Percentiles rank a stretch among this genome's conserved stretches.
Evolutionary conservation across 257 asterid genomes (phyloP).

Genomic region (Fraxinus americana): DNA sequence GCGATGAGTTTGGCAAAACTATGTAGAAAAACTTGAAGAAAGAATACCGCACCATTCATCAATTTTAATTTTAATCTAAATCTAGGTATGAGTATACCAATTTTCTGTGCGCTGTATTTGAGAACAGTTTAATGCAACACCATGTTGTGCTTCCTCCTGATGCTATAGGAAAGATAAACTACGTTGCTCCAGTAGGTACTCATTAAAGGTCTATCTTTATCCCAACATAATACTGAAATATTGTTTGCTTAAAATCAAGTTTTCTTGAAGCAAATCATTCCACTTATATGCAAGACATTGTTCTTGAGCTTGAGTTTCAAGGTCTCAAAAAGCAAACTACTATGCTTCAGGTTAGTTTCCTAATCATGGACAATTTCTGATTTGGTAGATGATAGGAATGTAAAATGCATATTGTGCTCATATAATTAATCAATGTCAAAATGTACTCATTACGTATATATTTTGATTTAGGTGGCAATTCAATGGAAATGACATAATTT

Average conservation of each 20-base stretch:
- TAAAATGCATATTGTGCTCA: too few species aligned
- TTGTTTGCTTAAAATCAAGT: not conserved
- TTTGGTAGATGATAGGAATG: not conserved
- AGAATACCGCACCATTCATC: slow-evolving; percentile 14
- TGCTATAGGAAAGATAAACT: slow-evolving; percentile 94
- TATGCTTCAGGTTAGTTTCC: slow-evolving; percentile 86
- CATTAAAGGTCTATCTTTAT: slow-evolving; percentile 69
- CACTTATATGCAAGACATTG: slow-evolving; percentile 74
- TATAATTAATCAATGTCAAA: too few species aligned
- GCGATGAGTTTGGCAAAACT: slow-evolving; percentile 65
- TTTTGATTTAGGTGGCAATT: too few species aligned
- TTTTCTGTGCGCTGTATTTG: slow-evolving; percentile 59
- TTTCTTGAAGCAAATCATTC: slow-evolving; percentile 25
- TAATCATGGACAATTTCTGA: slow-evolving; percentile 15
- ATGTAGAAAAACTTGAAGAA: slow-evolving; percentile 13
- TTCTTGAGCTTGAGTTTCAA: slow-evolving; percentile 98
- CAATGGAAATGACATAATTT: too few species aligned
- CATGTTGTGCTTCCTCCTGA: slow-evolving; percentile 95
- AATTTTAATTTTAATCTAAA: not conserved
- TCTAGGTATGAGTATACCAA: not conserved
- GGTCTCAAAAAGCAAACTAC: slow-evolving; percentile 90
- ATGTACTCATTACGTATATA: too few species aligned
- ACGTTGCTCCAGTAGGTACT: slow-evolving; percentile 87
- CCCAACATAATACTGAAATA: slow-evolving; percentile 13
- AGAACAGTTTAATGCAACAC: slow-evolving; percentile 89